Conservation (phyloP, 2,329 filamentous ascomycete species). For the Verticillium dahliae region DNA sequence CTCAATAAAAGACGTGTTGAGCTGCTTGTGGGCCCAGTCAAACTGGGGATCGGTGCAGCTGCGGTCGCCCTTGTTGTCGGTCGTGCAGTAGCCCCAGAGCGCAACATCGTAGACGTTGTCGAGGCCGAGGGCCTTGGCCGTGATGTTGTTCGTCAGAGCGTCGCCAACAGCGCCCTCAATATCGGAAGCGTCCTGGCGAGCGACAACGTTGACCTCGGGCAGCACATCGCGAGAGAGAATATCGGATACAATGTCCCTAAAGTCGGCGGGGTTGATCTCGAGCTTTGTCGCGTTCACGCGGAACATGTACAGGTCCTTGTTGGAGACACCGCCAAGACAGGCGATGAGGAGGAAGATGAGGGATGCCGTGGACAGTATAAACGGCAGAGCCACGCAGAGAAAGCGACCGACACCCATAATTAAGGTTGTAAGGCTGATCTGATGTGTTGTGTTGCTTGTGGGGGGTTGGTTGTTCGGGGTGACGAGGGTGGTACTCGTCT, state of each 20-base stretch:
- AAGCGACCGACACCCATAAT: conserved; percentile 65
- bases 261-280: conserved; percentile 35
- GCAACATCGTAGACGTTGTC: conserved; percentile 73
- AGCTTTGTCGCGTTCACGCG: conserved; percentile 58
- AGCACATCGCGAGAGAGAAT: conserved; percentile 2
- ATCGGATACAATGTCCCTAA: conserved; percentile 16
- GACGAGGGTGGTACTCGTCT: conserved; percentile 1
- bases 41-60: conserved; percentile 66
- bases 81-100: conserved; percentile 82
- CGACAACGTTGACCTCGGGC: conserved; percentile 8
- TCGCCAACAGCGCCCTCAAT: conserved; percentile 11
- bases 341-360: conserved; percentile 62
- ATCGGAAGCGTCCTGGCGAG: background rate
- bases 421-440: conserved; percentile 22
- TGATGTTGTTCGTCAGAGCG: conserved; percentile 40
- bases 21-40: conserved; percentile 69
- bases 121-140: conserved; percentile 53
- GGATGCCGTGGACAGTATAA: conserved; percentile 71
- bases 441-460: conserved; percentile 4
- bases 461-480: background rate
- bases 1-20: conserved; percentile 59
- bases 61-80: conserved; percentile 45
- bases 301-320: conserved; percentile 53
- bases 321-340: conserved; percentile 47
- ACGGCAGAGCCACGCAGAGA: conserved; percentile 81